Evolutionary conservation across 192 early-diverging fungal genomes (phyloP), one percentile per base, ranked within the genome.

Genomic region (Lunasporangiospora selenospora): DNA sequence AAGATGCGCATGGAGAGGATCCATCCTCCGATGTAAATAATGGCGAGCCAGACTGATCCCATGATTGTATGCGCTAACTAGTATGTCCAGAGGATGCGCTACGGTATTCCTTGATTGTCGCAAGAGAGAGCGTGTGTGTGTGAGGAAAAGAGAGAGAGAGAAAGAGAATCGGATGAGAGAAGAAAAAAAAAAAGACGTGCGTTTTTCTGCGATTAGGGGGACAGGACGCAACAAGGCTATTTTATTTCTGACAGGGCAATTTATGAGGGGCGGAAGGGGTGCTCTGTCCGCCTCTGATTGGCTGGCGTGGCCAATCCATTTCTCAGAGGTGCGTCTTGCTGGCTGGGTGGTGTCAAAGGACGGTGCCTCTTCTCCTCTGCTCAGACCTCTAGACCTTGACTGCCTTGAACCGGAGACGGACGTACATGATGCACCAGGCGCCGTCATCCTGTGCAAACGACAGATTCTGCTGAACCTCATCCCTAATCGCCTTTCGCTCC

Each of bases 1-100:
- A 73, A 73, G 55, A 73, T 45, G 29, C 69, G 50, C 69, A 73
- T 73, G 34, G 69, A 73, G 69, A 73, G 69, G 61, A 73, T 73
- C 69, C 69, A 73, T 43, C 69, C 69, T 73, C 69, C 69, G 32
- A 73, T 73, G 42, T 73, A 73, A 43, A 62, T 63, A 49, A 73
- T 46, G 36, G 69, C 69, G 55, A 73, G 69, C 69, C 60, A 73
- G 48, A 73, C 60, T 53, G 69, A 73, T 63, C 60, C 69, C 69
- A 73, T 73, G 39, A 8, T 47, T 19, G n/a, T n/a, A n/a, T n/a
- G n/a, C n/a, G n/a, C n/a, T n/a, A n/a, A n/a, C n/a, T n/a, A n/a
- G n/a, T n/a, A n/a, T n/a, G n/a, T n/a, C n/a, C n/a, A n/a, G n/a
- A n/a, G n/a, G n/a, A n/a, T n/a, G n/a, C n/a, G n/a, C n/a, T n/a